A percentile compares a stretch with the other conserved stretches of the same genome.
These are phyloP conservation scores for Suhomyces kilbournensis DNA, from an alignment of 805 yeast genomes.

Conservation along the genomic window DNA sequence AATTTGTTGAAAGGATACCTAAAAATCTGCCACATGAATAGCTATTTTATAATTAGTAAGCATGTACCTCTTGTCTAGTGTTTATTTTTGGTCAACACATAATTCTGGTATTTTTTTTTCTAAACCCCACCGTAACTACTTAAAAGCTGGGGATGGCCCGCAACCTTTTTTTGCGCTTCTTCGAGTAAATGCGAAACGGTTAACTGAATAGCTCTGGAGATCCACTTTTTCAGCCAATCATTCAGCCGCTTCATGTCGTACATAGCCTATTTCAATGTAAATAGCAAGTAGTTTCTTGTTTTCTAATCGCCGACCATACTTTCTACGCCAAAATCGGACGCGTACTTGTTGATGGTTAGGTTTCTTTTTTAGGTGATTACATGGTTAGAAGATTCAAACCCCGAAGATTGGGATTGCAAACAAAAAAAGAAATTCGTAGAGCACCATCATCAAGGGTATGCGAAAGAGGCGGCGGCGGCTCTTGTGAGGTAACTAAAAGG, in stretches of 20 bases:
- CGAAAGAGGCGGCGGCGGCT: neutral
- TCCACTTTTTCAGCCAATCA: neutral
- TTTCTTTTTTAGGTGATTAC: neutral
- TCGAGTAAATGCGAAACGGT: neutral
- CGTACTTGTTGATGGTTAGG: neutral
- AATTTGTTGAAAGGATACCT: neutral
- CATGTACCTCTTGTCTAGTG: neutral
- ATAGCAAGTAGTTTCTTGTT: neutral
- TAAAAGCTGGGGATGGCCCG: neutral
- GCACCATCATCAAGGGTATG: neutral
- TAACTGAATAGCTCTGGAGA: neutral
- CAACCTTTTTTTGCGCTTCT: neutral
- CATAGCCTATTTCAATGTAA: neutral
- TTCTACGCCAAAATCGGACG: neutral
- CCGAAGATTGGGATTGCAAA: neutral
- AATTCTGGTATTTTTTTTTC: neutral
- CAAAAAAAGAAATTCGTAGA: neutral
- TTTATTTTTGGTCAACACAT: neutral
- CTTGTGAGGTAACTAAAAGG: too few species aligned
- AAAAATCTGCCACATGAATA: neutral
- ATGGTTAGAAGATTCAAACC: neutral
- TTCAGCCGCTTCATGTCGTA: neutral
- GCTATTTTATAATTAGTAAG: neutral
- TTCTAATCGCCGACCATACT: neutral
- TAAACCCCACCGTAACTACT: neutral